Evolutionary conservation across 2,329 filamentous ascomycete genomes (phyloP).

Genomic region (Penicillium sp.): DNA sequence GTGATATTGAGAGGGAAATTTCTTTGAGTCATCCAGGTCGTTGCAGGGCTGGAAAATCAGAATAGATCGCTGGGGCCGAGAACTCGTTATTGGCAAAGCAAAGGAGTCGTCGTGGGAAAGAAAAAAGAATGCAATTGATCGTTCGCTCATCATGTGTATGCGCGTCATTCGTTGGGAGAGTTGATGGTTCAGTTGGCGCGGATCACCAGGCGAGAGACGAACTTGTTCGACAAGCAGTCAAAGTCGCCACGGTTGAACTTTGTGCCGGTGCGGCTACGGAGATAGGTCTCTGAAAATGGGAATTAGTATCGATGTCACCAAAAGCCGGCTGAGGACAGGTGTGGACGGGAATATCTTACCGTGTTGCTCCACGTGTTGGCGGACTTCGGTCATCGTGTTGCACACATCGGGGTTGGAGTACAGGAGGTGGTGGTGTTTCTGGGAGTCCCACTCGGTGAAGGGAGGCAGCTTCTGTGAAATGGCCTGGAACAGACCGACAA

Average conservation of each 20-base stretch:
- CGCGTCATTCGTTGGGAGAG: slow-evolving; percentile 16
- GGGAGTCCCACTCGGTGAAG: slow-evolving; percentile 91
- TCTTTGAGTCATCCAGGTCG: slow-evolving; percentile 31
- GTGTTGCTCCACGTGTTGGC: slow-evolving; percentile 88
- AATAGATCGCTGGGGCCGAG: slow-evolving; percentile 16
- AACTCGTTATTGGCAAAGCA: slow-evolving; percentile 24
- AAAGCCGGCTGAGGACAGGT: no score
- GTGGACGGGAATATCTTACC: slow-evolving; percentile 60
- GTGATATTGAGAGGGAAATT: slow-evolving; percentile 13
- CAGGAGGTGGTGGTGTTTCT: slow-evolving; percentile 85
- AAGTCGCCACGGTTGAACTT: slow-evolving; percentile 92
- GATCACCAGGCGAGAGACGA: slow-evolving; percentile 93
- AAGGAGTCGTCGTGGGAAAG: slow-evolving; percentile 23
- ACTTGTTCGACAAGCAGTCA: slow-evolving; percentile 95
- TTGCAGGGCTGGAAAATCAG: slow-evolving; percentile 9
- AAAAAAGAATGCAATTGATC: slow-evolving; percentile 15
- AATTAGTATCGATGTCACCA: neutral
- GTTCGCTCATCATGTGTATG: slow-evolving; percentile 28
- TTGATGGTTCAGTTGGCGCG: slow-evolving; percentile 71
- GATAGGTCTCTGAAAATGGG: slow-evolving; percentile 70
- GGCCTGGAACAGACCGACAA: slow-evolving; percentile 94
- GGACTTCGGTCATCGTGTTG: slow-evolving; percentile 94
- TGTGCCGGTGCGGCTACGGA: slow-evolving; percentile 74
- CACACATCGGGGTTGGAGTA: slow-evolving; percentile 91
- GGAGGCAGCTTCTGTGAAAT: slow-evolving; percentile 95